Base-by-base conservation (phyloP, 2,329 filamentous ascomycete genomes). In the Colletotrichum sp. region DNA sequence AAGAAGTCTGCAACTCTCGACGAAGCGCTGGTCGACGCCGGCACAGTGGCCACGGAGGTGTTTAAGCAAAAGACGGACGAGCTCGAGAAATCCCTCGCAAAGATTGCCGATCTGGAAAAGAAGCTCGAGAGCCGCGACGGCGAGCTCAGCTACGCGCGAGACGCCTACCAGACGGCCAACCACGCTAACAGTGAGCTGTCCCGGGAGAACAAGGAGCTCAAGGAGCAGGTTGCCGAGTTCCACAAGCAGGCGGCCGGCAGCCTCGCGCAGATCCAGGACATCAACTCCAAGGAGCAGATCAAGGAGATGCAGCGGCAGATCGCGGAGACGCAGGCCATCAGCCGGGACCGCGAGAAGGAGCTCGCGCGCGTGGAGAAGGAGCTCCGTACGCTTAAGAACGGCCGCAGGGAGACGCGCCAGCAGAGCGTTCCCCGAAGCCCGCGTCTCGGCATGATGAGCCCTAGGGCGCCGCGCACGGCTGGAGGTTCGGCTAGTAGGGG, bases 121-220 rank as follows among this genome's bases (percentile, higher is more conserved):
- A 86, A 84, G 68, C 44, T 83, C 4, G 77, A 78, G 5, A 79
- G 79, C 16, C 77, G 82, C 2, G 83, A 89, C 32, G 85, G 85
- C 16, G 90, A 92, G 6, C 84, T 88, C 30, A 90, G 92, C 3
- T 95, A 92, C 79, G 85, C 88, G 15, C 89, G 90, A 69, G 86
- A 87, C 6, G 85, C 88, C 12, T 95, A 94, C 79, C 92, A 94
- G 79, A 86, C 89, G 26, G 88, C 90, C 1, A 91, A 90, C 10
- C 87, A 87, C 36, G 82, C 85, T 2, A 88, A 87, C 4, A 84
- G 85, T 16, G 85, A 86, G 18, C 82, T 91, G 4, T 83, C 84
- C 24, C 80, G 83, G 3, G 88, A 91, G 79, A 90, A 89, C 78
- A 82, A 82, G 21, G 83, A 86, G 9, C 85, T 93, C 3, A 85